Evolutionary conservation across 306 rosid genomes (phyloP), one percentile per base, ranked within the genome.

Genomic region (Lathyrus sativus): DNA sequence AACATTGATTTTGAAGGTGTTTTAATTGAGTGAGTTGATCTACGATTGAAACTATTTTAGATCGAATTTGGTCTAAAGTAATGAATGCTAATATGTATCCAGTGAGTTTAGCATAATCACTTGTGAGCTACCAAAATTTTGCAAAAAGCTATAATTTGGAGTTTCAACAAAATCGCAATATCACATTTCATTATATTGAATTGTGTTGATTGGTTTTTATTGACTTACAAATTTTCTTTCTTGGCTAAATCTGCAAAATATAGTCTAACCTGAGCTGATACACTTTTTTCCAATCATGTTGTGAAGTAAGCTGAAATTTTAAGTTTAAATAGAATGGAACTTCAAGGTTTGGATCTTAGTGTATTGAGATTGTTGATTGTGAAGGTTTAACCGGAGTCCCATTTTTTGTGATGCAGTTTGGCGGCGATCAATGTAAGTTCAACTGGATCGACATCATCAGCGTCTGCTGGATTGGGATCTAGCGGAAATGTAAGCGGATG

Each of bases 391-490:
- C 39, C 1, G 9, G 45, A 6, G 26, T 0, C 48, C 6, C 45
- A 9, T 43, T 61, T 31, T 69, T 51, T 58, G 18, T 43, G 82
- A 68, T 74, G 80, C 96, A 92, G 96, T 75, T 24, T 71, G 84
- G 55, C 78, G 0, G 81, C 44, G 68, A 83, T 79, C 60, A 93
- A 81, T 50, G 89, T 86, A 14, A 85, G 83, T 64, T 66, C 79
- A 29, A 17, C 85, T 18, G 88, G 84, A 68, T 72, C 86, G 12
- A 26, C 83, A 3, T 9, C 86, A 9, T 54, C 89, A 1, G 13
- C 86, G 4, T 62, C 85, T 10, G 64, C 48, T 57, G 96, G 95
- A 61, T 22, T 80, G 39, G 86, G 82, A 29, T 81, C 97, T 3
- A 82, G 85, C 37, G 82, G 81, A 62, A 78, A 83, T 68, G 35